Evolutionary conservation across 2,329 filamentous ascomycete species (phyloP), one percentile per base, ranked within the genome.

Genomic region (Cercospora sp.): DNA sequence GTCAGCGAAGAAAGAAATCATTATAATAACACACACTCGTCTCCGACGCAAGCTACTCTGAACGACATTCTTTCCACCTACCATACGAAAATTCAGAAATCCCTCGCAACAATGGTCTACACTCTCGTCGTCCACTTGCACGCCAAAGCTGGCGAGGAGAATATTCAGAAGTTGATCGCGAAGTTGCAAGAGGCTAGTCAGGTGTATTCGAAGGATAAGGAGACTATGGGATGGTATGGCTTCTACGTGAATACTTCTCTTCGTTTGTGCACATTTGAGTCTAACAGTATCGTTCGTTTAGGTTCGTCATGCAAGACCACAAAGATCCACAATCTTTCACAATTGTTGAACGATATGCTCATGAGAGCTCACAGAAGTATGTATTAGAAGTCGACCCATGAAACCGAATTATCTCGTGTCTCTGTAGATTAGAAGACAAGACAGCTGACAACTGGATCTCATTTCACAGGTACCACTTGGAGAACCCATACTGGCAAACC

Each of bases 241-340:
- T 21, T 21, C 18, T 21, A 21, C 18, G 18, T 21, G 18, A 21
- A 21, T 21, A 21, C 18, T 21, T 21, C 18, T 21, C 18, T 21
- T 21, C 18, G 18, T 21, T 21, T 21, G 18, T 21, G 18, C 18
- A 21, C 18, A 28, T 24, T 24, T 58, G 28, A 9, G 2, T 40
- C 30, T 34, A 12, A 24, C 4, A 3, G 16, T 43, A 43, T 9
- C 37, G 8, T 1, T 34, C 18, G 12, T 49, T 1, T 18, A 92
- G 90, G 90, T 88, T 91, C 79, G 90, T 93, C 70, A 92, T 92
- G 90, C 90, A 92, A 81, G 88, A 89, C 74, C 85, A 88, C 67
- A 83, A 86, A 74, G 90, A 92, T 78, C 84, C 85, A 55, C 84
- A 89, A 67, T 87, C 89, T 61, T 93, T 93, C 80, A 91, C 88